A percentile compares a stretch with the other conserved stretches of the same genome.
phyloP scores from a whole-genome alignment of 208 protist genomes.

The Leishmania aethiopica region DNA sequence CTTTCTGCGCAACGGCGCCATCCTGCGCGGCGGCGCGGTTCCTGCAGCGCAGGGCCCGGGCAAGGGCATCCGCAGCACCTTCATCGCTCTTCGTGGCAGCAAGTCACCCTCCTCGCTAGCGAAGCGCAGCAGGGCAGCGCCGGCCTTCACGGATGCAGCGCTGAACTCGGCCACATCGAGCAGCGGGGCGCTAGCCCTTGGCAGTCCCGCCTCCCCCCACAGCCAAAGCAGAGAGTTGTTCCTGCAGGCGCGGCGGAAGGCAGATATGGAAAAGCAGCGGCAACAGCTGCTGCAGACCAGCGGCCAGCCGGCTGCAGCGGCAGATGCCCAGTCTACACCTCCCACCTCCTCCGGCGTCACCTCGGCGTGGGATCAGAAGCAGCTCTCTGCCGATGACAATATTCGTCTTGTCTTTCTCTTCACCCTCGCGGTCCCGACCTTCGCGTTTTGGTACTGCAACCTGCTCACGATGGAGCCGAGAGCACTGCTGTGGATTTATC shows the following conservation, averaged over 20 bases:
- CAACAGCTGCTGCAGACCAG: conserved; percentile 13
- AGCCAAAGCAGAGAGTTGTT: conserved; percentile 18
- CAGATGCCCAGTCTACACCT: neutral
- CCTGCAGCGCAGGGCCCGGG: conserved; percentile 3
- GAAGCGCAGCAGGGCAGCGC: neutral
- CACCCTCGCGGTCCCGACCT: conserved; percentile 15
- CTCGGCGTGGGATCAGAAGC: conserved; percentile 17
- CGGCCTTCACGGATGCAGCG: neutral
- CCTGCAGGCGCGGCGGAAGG: conserved; percentile 7
- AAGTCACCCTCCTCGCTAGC: neutral
- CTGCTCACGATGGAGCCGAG: conserved; percentile 7
- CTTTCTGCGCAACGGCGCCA: conserved; percentile 33
- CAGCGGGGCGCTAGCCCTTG: neutral
- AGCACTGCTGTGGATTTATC: conserved; percentile 10
- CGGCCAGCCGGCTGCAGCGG: conserved; percentile 5
- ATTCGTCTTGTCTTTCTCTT: conserved; percentile 29
- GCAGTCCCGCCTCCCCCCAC: conserved; percentile 1
- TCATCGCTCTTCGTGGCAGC: neutral
- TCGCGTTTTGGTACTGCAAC: conserved; percentile 18
- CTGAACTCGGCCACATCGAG: neutral
- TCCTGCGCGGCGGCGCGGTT: conserved; percentile 29
- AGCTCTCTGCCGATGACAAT: conserved; percentile 19
- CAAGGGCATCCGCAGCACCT: conserved; percentile 4
- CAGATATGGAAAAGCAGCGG: neutral
- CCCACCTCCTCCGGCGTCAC: conserved; percentile 10